A percentile compares a stretch with the other conserved stretches of the same genome.
Conservation (phyloP, 306 rosid species). For the Purshia tridentata region DNA sequence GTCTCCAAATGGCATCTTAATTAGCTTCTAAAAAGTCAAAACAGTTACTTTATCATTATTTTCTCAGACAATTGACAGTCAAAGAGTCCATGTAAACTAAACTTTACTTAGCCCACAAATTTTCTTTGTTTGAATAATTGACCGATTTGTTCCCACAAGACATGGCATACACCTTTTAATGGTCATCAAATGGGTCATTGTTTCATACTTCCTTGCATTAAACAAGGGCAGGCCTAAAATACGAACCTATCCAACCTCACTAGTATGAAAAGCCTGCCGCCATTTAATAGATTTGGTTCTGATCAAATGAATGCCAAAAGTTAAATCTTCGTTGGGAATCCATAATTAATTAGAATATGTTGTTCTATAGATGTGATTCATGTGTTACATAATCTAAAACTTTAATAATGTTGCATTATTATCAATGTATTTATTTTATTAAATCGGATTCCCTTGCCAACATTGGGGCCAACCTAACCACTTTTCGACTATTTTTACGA, state of each 20-base stretch:
- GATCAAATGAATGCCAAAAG: neutral
- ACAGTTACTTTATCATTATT: neutral
- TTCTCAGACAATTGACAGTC: neutral
- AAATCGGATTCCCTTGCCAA: no score
- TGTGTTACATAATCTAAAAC: neutral
- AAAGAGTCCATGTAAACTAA: neutral
- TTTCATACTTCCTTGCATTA: neutral
- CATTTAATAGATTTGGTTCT: no score
- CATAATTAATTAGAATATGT: neutral
- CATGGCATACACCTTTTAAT: neutral
- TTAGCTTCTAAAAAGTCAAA: no score
- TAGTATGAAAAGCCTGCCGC: no score
- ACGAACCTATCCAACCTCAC: no score
- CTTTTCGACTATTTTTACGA: no score
- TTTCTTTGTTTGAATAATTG: neutral
- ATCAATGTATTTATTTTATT: no score
- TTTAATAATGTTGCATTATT: no score
- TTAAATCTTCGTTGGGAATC: neutral
- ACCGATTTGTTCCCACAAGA: neutral
- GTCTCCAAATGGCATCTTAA: no score
- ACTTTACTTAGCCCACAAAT: neutral
- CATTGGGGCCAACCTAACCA: no score
- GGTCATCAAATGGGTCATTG: neutral
- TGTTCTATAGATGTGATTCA: neutral
- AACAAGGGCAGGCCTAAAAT: neutral